Percentiles rank a stretch among this genome's conserved stretches.
These are phyloP conservation scores for Solanum hybrid DNA, from an alignment of 305 asterid genomes.

Conservation along the genomic window DNA sequence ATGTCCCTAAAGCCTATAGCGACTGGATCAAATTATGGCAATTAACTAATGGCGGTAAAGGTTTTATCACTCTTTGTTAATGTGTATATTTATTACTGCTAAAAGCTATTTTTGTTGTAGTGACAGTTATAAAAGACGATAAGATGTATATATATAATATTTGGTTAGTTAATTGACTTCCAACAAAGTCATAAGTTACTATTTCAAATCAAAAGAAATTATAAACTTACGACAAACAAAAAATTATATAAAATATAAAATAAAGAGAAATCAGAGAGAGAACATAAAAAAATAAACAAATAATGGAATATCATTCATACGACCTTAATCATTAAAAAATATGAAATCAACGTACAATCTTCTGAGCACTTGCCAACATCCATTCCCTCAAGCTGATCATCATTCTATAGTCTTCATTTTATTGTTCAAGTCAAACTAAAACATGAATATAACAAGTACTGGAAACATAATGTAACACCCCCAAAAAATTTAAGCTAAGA, in stretches of 20 bases:
- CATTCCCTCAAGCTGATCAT: background rate
- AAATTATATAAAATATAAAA: too few relatives aligned
- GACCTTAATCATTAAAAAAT: background rate
- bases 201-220: too few relatives aligned
- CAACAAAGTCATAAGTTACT: background rate
- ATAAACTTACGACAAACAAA: background rate
- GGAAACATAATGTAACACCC: background rate
- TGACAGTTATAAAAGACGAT: background rate
- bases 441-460: background rate
- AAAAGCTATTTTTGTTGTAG: background rate
- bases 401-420: background rate
- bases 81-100: too few relatives aligned
- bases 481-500: background rate
- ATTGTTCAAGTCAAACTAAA: background rate
- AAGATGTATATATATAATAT: too few relatives aligned
- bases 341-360: background rate
- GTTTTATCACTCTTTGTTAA: background rate
- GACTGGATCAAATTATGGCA: background rate
- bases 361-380: background rate
- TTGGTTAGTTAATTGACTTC: background rate
- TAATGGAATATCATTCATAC: background rate
- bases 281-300: too few relatives aligned
- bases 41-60: background rate
- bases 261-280: background rate
- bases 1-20: background rate